Evolutionary conservation across 345 rosid genomes (phyloP), one percentile per base, ranked within the genome.

Genomic region (Punica granatum): DNA sequence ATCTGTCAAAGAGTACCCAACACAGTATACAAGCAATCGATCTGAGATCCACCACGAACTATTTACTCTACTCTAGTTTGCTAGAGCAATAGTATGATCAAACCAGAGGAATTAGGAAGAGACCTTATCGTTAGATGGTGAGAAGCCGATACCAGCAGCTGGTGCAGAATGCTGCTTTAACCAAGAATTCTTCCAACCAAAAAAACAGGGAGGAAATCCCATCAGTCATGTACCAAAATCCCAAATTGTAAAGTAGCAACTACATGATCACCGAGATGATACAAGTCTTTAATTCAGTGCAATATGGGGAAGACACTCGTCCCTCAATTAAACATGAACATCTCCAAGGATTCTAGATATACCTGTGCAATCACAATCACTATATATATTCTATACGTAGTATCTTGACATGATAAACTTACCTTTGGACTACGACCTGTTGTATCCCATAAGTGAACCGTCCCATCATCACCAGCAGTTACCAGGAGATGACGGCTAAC

Each of bases 391-490:
- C 13, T 34, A 9, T 32, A 60, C 18, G 15, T 23, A 26, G n/a
- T 62, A 62, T 33, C 1, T 21, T 33, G 25, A 7, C 23, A 39
- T 32, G 65, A 62, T 0, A 34, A 9, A 63, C 46, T 68, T 48
- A 95, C 98, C 99, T 95, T 95, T 31, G 98, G 97, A 77, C 75
- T 82, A 48, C 93, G 92, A 65, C 97, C 92, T 74, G 96, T 92
- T 35, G 96, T 85, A 70, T 95, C 99, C 99, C 99, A 95, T 72
- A 95, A 78, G 80, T 87, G 95, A 33, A 88, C 81, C 63, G 99
- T 86, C 16, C 99, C 99, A 79, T 95, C 99, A 86, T 95, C 98
- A 63, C 99, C 99, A 46, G 99, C 93, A 72, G 98, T 90, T 63
- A 84, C 90, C 82, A 95, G 80, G 74, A 95, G 89, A 74, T 92